Percentiles rank a stretch among this genome's conserved stretches.
These are phyloP conservation scores for Mucor irregularis DNA, from an alignment of 371 early-diverging fungal genomes.

Conservation along the genomic window DNA sequence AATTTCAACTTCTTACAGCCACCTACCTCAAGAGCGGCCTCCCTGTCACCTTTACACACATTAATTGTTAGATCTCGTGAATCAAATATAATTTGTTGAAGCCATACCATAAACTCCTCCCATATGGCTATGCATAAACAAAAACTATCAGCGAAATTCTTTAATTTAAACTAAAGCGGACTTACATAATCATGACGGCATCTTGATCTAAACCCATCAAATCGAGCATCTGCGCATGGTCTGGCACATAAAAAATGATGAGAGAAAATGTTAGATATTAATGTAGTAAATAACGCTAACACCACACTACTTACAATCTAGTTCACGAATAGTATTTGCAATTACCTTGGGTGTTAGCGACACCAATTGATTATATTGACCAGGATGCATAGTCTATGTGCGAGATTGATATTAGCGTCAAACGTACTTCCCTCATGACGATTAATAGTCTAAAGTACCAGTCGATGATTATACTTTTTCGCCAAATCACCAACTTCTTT, in stretches of 20 bases:
- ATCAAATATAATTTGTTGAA: too few relatives aligned
- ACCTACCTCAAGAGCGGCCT: constrained; percentile 32
- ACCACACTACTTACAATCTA: constrained; percentile 22
- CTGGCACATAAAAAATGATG: too few relatives aligned
- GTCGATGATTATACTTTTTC: constrained; percentile 40
- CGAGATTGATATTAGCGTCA: too few relatives aligned
- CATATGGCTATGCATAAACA: constrained; percentile 39
- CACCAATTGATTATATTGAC: constrained; percentile 52
- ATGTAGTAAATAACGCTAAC: not conserved
- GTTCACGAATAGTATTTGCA: constrained; percentile 35
- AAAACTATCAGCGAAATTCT: not conserved
- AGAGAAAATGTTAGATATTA: not conserved
- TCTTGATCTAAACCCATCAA: constrained; percentile 46
- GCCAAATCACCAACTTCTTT: constrained; percentile 35
- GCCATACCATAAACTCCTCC: constrained; percentile 48
- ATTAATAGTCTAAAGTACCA: constrained; percentile 30
- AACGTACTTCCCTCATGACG: not conserved
- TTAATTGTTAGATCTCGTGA: too few relatives aligned
- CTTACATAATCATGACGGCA: constrained; percentile 52
- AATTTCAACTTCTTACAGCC: not conserved
- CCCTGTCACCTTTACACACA: constrained; percentile 36
- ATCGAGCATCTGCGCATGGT: constrained; percentile 50
- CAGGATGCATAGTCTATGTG: constrained; percentile 48
- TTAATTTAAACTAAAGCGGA: not conserved
- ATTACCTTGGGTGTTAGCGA: constrained; percentile 44